phyloP scores from a whole-genome alignment of 106 monocot genomes.

The Acorus gramineus region DNA sequence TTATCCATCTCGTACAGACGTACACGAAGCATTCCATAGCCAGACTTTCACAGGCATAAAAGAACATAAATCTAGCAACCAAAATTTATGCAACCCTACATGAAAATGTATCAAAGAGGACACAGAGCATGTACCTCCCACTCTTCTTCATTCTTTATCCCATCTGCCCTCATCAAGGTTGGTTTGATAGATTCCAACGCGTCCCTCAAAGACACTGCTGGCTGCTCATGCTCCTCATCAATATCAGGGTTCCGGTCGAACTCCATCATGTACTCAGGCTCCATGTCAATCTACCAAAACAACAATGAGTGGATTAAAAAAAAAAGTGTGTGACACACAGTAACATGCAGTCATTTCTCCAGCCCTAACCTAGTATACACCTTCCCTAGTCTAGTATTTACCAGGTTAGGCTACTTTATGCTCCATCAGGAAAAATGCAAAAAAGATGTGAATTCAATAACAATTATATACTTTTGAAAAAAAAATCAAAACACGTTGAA shows the following conservation, averaged over 20 bases:
- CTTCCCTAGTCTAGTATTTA: neutral
- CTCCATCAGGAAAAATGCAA: conserved; percentile 22
- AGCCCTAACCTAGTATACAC: too few species aligned
- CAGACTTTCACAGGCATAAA: too few species aligned
- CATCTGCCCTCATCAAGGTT: conserved; percentile 94
- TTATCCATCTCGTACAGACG: too few species aligned
- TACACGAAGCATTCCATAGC: too few species aligned
- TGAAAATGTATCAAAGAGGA: neutral
- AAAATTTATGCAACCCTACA: too few species aligned
- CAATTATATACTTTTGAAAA: too few species aligned
- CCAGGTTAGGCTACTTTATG: conserved; percentile 43
- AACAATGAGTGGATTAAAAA: neutral
- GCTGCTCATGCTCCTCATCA: conserved; percentile 91
- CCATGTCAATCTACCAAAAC: conserved; percentile 72
- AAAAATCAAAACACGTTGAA: too few species aligned
- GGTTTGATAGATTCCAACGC: conserved; percentile 75
- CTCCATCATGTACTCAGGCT: conserved; percentile 83
- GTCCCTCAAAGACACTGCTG: conserved; percentile 66
- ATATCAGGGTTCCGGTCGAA: conserved; percentile 86
- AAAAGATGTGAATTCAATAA: too few species aligned
- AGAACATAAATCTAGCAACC: too few species aligned
- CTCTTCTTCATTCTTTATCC: conserved; percentile 81
- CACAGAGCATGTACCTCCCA: conserved; percentile 65
- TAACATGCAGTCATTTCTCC: neutral
- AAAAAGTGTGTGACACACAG: neutral